Percentiles rank a stretch among this genome's conserved stretches.
Evolutionary conservation across 495 filamentous ascomycete genomes (phyloP).

Genomic region (Jackrogersella multiformis): DNA sequence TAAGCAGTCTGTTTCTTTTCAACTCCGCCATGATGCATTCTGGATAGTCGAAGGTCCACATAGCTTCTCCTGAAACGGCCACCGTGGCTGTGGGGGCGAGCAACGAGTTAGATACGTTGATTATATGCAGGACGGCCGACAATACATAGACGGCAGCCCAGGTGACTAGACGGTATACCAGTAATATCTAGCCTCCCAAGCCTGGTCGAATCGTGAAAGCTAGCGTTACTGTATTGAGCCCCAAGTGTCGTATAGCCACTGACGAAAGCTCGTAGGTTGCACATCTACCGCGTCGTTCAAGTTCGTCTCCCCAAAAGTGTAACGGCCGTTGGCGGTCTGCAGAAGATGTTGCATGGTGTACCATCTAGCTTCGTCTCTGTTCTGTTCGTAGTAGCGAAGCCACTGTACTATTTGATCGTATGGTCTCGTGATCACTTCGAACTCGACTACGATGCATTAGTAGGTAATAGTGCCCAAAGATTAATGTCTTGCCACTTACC

Average conservation of each 20-base stretch:
- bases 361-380: conserved; percentile 49
- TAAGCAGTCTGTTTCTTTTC: conserved; percentile 22
- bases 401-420: conserved; percentile 56
- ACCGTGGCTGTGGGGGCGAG: background rate
- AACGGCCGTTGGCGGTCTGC: conserved; percentile 61
- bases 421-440: conserved; percentile 49
- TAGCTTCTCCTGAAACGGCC: background rate
- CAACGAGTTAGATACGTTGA: background rate
- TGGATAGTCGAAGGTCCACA: conserved; percentile 2
- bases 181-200: background rate
- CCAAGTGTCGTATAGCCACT: conserved; percentile 62
- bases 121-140: background rate
- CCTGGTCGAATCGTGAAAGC: background rate
- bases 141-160: background rate
- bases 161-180: background rate
- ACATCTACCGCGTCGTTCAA: conserved; percentile 54
- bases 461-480: conserved; percentile 3
- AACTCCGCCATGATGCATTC: conserved; percentile 23
- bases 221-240: conserved; percentile 42
- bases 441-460: conserved; percentile 47
- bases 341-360: conserved; percentile 57
- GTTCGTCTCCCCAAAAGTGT: conserved; percentile 57
- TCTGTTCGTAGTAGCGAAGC: conserved; percentile 51
- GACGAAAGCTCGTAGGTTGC: conserved; percentile 54
- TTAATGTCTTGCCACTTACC: conserved; percentile 43